Conservation (phyloP, 2,329 filamentous ascomycete genomes). For the Diplocarpon rosae region DNA sequence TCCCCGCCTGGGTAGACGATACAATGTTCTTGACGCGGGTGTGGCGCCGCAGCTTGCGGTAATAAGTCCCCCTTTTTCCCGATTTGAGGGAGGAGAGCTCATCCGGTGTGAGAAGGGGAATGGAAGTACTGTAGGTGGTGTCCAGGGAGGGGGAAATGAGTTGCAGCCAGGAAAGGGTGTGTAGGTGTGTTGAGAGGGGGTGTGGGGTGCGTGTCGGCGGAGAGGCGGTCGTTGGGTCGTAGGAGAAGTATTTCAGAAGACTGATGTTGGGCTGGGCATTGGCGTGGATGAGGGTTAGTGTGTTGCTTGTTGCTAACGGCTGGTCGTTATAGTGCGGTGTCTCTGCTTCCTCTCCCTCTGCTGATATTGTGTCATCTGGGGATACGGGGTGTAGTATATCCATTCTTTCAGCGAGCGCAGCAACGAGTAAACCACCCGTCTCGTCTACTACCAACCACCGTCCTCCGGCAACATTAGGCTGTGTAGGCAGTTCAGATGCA, state of each 20-base stretch:
- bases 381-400: constrained; percentile 43
- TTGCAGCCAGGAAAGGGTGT: constrained; percentile 85
- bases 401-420: constrained; percentile 61
- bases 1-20: constrained; percentile 61
- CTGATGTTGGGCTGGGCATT: constrained; percentile 82
- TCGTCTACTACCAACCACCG: constrained; percentile 62
- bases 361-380: constrained; percentile 8
- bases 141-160: constrained; percentile 69
- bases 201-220: constrained; percentile 44
- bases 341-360: constrained; percentile 9
- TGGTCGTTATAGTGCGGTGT: constrained; percentile 10
- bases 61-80: constrained; percentile 73
- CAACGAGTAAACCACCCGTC: constrained; percentile 56
- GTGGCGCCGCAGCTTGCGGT: constrained; percentile 81
- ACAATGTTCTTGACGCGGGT: constrained; percentile 61
- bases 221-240: constrained; percentile 47
- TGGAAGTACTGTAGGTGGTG: constrained; percentile 57
- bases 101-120: constrained; percentile 46
- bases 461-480: constrained; percentile 27
- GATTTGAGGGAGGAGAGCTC: constrained; percentile 63
- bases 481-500: constrained; percentile 11
- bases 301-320: constrained; percentile 40
- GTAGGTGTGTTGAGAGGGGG: constrained; percentile 71
- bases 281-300: constrained; percentile 68
- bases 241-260: constrained; percentile 81